phyloP scores from a whole-genome alignment of 495 filamentous ascomycete genomes.

The Podospora fimiseda region DNA sequence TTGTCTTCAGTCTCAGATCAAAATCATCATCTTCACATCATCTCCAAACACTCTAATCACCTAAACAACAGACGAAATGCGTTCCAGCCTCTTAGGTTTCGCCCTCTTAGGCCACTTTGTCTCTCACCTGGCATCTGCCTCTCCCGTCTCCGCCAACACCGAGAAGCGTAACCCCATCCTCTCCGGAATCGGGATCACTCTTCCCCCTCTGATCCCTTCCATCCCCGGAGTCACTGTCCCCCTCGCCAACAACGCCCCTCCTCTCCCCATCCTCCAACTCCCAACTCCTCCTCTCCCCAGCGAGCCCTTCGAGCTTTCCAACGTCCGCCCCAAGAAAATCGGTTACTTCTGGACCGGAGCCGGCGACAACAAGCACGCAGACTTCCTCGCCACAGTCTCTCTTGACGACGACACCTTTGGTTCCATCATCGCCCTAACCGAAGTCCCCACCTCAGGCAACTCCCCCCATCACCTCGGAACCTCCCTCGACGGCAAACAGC shows the following conservation, averaged over 20 bases:
- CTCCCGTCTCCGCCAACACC: conserved; percentile 4
- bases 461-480: conserved; percentile 55
- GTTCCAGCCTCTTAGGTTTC: conserved; percentile 12
- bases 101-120: conserved; percentile 21
- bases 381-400: conserved; percentile 56
- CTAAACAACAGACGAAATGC: conserved; percentile 10
- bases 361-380: conserved; percentile 54
- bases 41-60: background rate
- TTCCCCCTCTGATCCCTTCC: conserved; percentile 47
- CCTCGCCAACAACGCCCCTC: conserved; percentile 42
- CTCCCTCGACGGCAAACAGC: conserved; percentile 54
- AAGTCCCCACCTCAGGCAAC: conserved; percentile 56
- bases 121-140: conserved; percentile 13
- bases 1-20: conserved; percentile 7
- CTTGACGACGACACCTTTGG: conserved; percentile 60
- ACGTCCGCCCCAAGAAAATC: conserved; percentile 60
- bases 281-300: conserved; percentile 49
- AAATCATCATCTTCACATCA: conserved; percentile 3
- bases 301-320: conserved; percentile 21
- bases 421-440: conserved; percentile 50
- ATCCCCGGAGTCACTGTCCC: conserved; percentile 53
- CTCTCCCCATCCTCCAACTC: conserved; percentile 52
- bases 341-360: conserved; percentile 59
- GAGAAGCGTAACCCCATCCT: conserved; percentile 7
- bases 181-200: conserved; percentile 17